Percentiles rank a stretch among this genome's conserved stretches.
Conservation (phyloP, 1,139 yeast species). For the Spathaspora sp. region DNA sequence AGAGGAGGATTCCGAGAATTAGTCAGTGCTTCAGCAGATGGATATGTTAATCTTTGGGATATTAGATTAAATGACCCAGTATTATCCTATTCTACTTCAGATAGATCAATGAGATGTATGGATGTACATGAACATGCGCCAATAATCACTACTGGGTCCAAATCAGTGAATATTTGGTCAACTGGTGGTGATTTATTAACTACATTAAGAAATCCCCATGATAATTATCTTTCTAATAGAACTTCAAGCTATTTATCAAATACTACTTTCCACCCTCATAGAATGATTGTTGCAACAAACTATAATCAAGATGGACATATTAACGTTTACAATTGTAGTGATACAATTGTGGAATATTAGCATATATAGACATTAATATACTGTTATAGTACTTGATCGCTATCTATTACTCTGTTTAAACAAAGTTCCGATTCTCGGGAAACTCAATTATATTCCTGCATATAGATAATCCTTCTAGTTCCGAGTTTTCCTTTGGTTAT, state of each 20-base stretch:
- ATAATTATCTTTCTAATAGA: slow-evolving; percentile 39
- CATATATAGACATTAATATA: neutral
- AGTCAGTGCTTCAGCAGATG: slow-evolving; percentile 81
- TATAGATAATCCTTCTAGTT: neutral
- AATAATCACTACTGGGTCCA: slow-evolving; percentile 81
- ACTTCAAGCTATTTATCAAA: slow-evolving; percentile 59
- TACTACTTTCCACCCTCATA: slow-evolving; percentile 86
- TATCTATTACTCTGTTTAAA: neutral
- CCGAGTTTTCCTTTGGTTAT: neutral
- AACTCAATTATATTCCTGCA: neutral
- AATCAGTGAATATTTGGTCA: slow-evolving; percentile 80
- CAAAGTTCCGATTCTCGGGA: neutral
- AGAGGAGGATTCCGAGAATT: slow-evolving; percentile 94
- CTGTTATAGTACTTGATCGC: neutral
- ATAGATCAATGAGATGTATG: slow-evolving; percentile 66
- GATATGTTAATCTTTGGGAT: slow-evolving; percentile 88
- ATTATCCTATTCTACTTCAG: slow-evolving; percentile 55
- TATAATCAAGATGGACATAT: slow-evolving; percentile 79
- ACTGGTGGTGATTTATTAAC: slow-evolving; percentile 77
- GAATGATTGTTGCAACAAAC: slow-evolving; percentile 88
- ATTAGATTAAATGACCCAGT: slow-evolving; percentile 75
- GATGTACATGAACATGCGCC: slow-evolving; percentile 98
- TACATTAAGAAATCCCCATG: slow-evolving; percentile 57
- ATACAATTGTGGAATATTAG: slow-evolving; percentile 39
- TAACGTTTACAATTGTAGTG: slow-evolving; percentile 54